Conservation (phyloP, 176 grass and related monocot genomes). For the Bonia amplexicaulis region DNA sequence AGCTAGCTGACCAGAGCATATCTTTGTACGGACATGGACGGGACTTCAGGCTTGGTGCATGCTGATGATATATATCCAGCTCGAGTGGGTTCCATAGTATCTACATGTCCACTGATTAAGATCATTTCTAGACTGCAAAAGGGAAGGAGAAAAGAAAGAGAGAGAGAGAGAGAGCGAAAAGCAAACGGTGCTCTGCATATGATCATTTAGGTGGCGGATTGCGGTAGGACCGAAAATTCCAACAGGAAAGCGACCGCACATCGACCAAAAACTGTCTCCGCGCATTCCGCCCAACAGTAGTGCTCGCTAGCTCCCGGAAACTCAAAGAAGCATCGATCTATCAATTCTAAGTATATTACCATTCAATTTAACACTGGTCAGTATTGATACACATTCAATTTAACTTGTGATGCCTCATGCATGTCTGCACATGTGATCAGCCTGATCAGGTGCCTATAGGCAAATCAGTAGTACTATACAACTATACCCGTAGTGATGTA, state of each 20-base stretch:
- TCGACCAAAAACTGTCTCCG: slow-evolving; percentile 38
- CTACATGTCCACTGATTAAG: slow-evolving; percentile 8
- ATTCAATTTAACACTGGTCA: background rate
- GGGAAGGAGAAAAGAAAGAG: too few relatives aligned
- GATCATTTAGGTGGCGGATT: slow-evolving; percentile 40
- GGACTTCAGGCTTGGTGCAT: background rate
- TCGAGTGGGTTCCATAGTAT: slow-evolving; percentile 39
- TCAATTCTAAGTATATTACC: background rate
- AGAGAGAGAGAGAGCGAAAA: background rate
- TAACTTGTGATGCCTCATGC: background rate
- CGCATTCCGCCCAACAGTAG: background rate
- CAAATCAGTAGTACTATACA: background rate
- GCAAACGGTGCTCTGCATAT: slow-evolving; percentile 9
- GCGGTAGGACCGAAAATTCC: slow-evolving; percentile 49
- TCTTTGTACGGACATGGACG: slow-evolving; percentile 7
- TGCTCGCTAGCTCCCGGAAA: background rate
- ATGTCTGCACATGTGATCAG: background rate
- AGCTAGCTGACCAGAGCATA: slow-evolving; percentile 8
- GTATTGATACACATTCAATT: background rate
- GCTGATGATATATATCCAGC: slow-evolving; percentile 16
- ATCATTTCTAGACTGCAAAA: background rate
- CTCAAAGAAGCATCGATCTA: background rate
- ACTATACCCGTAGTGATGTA: background rate
- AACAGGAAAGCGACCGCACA: slow-evolving; percentile 38
- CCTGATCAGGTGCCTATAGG: background rate